phyloP scores from a whole-genome alignment of 176 grass and related monocot genomes.

The Otatea glauca region DNA sequence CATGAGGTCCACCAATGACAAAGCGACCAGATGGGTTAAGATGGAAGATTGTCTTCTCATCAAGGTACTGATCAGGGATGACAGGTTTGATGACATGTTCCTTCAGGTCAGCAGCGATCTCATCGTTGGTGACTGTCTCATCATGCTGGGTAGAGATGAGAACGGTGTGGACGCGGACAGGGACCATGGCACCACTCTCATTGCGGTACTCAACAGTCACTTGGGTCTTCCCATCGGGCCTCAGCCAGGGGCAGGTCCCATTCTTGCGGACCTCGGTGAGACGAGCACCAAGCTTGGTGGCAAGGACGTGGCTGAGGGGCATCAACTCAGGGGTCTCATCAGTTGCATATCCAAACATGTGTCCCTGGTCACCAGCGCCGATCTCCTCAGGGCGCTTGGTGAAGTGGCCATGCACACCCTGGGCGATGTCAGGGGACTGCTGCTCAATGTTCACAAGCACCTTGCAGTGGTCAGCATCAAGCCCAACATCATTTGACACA shows the following conservation, averaged over 20 bases:
- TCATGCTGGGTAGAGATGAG: conserved; percentile 72
- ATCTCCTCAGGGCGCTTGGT: conserved; percentile 70
- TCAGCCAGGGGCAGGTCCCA: conserved; percentile 56
- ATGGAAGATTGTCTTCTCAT: conserved; percentile 68
- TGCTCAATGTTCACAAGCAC: conserved; percentile 66
- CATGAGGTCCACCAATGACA: conserved; percentile 63
- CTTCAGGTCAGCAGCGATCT: conserved; percentile 64
- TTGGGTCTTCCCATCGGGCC: conserved; percentile 65
- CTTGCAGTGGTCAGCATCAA: conserved; percentile 64
- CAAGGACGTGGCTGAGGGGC: conserved; percentile 69
- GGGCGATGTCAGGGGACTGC: conserved; percentile 62
- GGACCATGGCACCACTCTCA: conserved; percentile 54
- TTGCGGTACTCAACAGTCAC: conserved; percentile 66
- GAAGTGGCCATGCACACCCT: conserved; percentile 63
- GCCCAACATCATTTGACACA: conserved; percentile 51
- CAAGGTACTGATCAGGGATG: conserved; percentile 60
- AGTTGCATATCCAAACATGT: conserved; percentile 69
- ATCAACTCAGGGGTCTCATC: conserved; percentile 67
- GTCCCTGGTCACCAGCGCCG: conserved; percentile 65
- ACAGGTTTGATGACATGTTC: conserved; percentile 66
- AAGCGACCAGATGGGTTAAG: conserved; percentile 66
- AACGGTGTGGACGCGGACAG: conserved; percentile 54
- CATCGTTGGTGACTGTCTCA: conserved; percentile 64
- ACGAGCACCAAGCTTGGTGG: conserved; percentile 57
- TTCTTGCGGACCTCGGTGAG: conserved; percentile 68